Evolutionary conservation across 768 basidiomycete genomes (phyloP).

Genomic region (Lactarius sp.): DNA sequence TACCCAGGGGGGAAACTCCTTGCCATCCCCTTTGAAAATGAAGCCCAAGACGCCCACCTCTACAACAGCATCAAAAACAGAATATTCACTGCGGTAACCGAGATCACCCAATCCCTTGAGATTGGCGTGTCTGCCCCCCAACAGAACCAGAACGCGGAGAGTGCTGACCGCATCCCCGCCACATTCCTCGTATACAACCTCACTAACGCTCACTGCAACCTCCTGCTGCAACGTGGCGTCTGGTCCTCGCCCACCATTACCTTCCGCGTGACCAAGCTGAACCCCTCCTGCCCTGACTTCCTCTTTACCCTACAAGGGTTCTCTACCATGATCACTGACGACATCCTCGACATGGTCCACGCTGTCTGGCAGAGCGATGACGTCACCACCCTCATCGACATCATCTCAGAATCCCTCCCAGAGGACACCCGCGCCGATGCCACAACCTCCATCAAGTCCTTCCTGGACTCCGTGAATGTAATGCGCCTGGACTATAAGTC

Average conservation of each 20-base stretch:
- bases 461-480: no score
- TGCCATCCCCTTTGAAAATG: neutral
- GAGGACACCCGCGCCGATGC: no score
- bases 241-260: neutral
- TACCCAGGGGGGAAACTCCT: neutral
- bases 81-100: neutral
- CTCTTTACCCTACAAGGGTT: neutral
- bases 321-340: neutral
- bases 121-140: neutral
- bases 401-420: no score
- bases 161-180: neutral
- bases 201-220: accelerated
- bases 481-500: no score
- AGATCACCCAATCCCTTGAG: neutral
- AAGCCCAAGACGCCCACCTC: neutral
- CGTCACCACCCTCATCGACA: no score
- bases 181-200: neutral
- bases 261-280: neutral
- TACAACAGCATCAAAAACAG: neutral
- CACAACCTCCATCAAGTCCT: no score
- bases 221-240: neutral
- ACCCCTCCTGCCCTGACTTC: neutral
- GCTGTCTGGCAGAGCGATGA: neutral
- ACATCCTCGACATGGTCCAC: neutral
- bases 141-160: neutral